These are phyloP conservation scores for Raphanus hybrid DNA, from an alignment of 441 rosid species.

Conservation along the genomic window DNA sequence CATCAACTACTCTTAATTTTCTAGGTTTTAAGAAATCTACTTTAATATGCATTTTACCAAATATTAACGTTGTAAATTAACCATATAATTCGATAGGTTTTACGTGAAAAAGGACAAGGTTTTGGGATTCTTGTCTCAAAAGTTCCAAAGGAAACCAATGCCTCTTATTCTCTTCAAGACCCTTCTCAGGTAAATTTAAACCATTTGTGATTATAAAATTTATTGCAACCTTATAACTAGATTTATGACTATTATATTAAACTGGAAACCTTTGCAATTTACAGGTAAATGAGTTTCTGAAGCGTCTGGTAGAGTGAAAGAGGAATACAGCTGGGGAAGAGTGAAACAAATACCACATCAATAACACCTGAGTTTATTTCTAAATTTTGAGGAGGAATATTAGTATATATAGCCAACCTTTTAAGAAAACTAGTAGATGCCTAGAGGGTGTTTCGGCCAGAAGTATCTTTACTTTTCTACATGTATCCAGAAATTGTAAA, in stretches of 20 bases:
- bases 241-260: constrained; percentile 7
- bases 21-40: not conserved
- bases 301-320: constrained; percentile 60
- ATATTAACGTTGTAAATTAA: constrained; percentile 3
- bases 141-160: constrained; percentile 66
- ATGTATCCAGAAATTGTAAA: constrained; percentile 39
- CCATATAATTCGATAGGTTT: constrained; percentile 45
- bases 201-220: not conserved
- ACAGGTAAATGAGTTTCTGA: constrained; percentile 62
- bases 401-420: constrained; percentile 22
- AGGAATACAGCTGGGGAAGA: constrained; percentile 30
- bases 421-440: constrained; percentile 23
- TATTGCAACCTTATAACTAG: not conserved
- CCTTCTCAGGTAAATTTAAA: constrained; percentile 60
- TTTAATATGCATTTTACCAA: not conserved
- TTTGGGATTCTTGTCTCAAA: constrained; percentile 72
- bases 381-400: constrained; percentile 40
- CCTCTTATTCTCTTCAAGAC: constrained; percentile 66
- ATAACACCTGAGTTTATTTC: constrained; percentile 38
- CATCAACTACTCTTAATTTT: not conserved
- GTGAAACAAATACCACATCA: constrained; percentile 14
- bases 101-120: constrained; percentile 65
- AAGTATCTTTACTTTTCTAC: constrained; percentile 18
- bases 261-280: constrained; percentile 3
- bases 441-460: constrained; percentile 26